Percentiles rank a stretch among this genome's conserved stretches.
Evolutionary conservation across 2,329 filamentous ascomycete species (phyloP).

Genomic region (Epichloe bromicola): DNA sequence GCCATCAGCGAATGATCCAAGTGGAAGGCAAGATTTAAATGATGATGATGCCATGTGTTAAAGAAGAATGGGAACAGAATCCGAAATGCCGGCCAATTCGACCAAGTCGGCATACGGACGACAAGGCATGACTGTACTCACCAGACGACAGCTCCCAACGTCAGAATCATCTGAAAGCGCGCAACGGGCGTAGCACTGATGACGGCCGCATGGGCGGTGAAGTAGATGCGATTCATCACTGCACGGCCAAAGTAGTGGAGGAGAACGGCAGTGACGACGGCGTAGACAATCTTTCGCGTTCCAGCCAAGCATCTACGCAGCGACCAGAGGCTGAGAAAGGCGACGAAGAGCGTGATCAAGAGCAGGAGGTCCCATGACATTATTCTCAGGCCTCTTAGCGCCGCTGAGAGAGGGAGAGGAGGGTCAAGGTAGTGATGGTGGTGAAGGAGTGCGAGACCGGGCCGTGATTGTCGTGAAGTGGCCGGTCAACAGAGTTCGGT

Average conservation of each 20-base stretch:
- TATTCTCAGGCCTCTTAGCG: conserved; percentile 22
- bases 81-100: too few relatives aligned
- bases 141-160: conserved; percentile 40
- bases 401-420: conserved; percentile 1
- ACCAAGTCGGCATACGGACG: conserved; percentile 1
- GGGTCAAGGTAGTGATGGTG: neutral
- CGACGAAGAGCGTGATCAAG: conserved; percentile 27
- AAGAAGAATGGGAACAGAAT: neutral
- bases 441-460: neutral
- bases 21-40: too few relatives aligned
- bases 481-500: neutral
- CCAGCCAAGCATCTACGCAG: conserved; percentile 20
- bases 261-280: conserved; percentile 19
- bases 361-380: conserved; percentile 29
- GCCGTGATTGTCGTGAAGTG: neutral
- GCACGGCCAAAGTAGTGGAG: conserved; percentile 21
- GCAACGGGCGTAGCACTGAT: conserved; percentile 34
- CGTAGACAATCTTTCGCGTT: conserved; percentile 19
- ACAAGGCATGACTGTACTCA: conserved; percentile 20
- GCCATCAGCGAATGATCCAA: neutral
- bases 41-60: too few relatives aligned
- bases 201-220: conserved; percentile 18
- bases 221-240: conserved; percentile 17
- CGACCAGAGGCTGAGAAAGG: conserved; percentile 25
- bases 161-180: conserved; percentile 43